phyloP scores from a whole-genome alignment of 106 monocot genomes.

The Iris macrosiphon region DNA sequence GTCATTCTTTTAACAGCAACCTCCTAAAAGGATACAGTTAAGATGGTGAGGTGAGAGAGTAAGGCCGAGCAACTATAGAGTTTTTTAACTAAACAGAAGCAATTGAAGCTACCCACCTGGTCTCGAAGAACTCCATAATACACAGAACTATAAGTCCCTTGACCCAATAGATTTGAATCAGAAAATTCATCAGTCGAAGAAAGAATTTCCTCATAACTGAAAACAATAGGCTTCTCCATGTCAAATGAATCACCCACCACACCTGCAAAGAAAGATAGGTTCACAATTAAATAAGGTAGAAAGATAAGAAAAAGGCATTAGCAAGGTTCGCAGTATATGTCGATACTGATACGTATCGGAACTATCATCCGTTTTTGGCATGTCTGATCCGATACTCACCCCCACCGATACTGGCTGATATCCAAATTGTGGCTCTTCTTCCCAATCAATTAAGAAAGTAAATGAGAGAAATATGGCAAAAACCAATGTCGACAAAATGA shows the following conservation, averaged over 20 bases:
- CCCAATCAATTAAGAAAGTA: too few species aligned
- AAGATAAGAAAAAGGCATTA: background rate
- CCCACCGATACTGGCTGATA: too few species aligned
- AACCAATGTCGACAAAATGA: too few species aligned
- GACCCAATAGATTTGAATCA: constrained; percentile 91
- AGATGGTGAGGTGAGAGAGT: background rate
- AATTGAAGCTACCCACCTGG: constrained; percentile 47
- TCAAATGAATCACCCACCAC: constrained; percentile 74
- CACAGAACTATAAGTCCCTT: constrained; percentile 94
- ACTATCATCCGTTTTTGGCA: too few species aligned
- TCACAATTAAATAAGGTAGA: background rate
- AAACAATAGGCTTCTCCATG: constrained; percentile 85
- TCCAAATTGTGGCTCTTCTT: too few species aligned
- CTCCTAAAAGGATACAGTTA: constrained; percentile 44
- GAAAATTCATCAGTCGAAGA: constrained; percentile 72
- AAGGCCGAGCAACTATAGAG: background rate
- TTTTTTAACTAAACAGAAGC: background rate
- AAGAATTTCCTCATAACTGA: constrained; percentile 74
- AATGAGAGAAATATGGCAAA: too few species aligned
- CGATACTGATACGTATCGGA: too few species aligned
- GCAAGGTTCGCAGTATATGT: too few species aligned
- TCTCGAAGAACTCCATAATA: constrained; percentile 91
- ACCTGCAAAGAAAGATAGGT: constrained; percentile 32
- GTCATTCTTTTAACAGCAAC: constrained; percentile 98
- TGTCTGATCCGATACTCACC: too few species aligned